Conservation (phyloP, 139 green algal species). For the Deuterostichococcus epilithicus region DNA sequence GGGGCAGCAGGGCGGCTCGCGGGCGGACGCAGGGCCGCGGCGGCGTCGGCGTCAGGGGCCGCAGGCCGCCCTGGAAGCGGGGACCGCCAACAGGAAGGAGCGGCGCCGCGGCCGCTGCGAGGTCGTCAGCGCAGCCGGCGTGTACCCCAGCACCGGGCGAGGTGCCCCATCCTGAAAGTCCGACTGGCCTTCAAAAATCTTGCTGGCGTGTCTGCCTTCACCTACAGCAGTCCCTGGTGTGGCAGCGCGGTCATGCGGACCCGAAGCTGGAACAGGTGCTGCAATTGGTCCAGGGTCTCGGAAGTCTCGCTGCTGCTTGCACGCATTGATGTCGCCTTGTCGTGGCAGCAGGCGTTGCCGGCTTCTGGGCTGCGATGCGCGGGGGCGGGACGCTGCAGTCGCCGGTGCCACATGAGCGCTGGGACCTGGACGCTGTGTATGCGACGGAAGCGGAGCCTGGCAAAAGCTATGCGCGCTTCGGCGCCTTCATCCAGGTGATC, state of each 20-base stretch:
- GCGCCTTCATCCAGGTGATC: constrained; percentile 41
- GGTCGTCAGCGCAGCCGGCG: constrained; percentile 11
- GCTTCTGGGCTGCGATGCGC: constrained; percentile 7
- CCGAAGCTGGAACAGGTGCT: no score
- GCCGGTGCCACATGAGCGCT: constrained; percentile 47
- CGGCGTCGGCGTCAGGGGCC: not conserved
- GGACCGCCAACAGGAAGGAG: no score
- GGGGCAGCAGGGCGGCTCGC: not conserved
- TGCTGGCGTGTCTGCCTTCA: no score
- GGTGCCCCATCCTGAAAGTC: not conserved
- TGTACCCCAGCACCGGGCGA: constrained; percentile 2
- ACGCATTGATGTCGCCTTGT: no score
- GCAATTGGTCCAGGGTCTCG: no score
- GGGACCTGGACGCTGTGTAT: constrained; percentile 54
- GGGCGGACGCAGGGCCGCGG: not conserved
- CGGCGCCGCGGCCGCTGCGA: not conserved
- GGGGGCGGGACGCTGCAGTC: constrained; percentile 40
- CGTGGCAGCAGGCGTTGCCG: constrained; percentile 21
- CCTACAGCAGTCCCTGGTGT: no score
- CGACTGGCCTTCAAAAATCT: not conserved
- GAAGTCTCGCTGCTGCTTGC: no score
- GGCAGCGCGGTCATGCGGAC: no score
- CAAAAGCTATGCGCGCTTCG: constrained; percentile 36
- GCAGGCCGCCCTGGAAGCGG: no score
- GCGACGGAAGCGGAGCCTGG: constrained; percentile 1